Conservation (phyloP, 345 rosid genomes). For the Barbarea vulgaris region DNA sequence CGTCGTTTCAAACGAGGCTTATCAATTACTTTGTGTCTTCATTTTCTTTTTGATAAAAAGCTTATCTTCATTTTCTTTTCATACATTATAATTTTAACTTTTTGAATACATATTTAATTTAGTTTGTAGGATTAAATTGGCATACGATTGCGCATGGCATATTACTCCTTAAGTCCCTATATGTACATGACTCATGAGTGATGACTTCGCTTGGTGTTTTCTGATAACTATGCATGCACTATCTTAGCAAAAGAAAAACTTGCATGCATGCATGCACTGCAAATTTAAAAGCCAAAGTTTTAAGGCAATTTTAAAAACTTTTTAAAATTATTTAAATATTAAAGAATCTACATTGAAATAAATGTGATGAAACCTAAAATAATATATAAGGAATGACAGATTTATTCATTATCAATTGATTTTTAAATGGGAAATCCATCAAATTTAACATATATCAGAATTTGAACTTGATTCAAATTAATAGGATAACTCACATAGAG, state of each 20-base stretch:
- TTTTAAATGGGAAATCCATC: too few relatives aligned
- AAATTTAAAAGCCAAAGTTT: background rate
- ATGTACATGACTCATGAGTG: background rate
- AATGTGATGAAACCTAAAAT: background rate
- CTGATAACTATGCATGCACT: background rate
- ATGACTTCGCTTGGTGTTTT: background rate
- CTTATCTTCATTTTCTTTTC: background rate
- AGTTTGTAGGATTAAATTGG: background rate
- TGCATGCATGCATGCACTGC: too few relatives aligned
- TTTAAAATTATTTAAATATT: background rate
- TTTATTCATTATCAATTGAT: background rate
- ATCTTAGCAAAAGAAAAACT: too few relatives aligned
- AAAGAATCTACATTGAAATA: background rate
- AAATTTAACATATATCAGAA: too few relatives aligned
- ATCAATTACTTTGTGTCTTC: conserved; percentile 20
- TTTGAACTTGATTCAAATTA: too few relatives aligned
- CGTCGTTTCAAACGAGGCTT: conserved; percentile 30
- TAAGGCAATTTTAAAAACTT: background rate
- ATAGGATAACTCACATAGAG: too few relatives aligned
- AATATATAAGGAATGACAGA: background rate
- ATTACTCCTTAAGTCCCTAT: background rate
- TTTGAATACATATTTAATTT: background rate
- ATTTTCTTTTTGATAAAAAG: background rate
- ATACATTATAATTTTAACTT: background rate
- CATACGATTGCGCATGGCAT: conserved; percentile 16